Base-by-base conservation (phyloP, 441 rosid species). In the Daphne laureola region DNA sequence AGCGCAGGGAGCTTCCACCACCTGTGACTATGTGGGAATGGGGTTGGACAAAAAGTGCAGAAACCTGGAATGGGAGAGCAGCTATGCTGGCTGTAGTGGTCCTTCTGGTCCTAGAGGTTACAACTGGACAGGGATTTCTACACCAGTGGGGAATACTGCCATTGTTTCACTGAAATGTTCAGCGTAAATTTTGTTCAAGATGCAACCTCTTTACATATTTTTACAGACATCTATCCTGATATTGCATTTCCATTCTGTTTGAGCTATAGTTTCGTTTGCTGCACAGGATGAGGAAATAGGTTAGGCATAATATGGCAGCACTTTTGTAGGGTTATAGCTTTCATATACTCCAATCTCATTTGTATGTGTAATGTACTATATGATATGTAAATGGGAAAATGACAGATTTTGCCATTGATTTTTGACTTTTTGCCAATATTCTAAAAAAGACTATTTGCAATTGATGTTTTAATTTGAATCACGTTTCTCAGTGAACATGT, bases 11-110 rank as follows among this genome's bases (percentile, higher is more conserved):
- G 71, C 76, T 93, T 46, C 98, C 95, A 35, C 75, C 98, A 0
- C 98, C 96, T 0, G 98, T 93, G 68, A 82, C 79, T 0, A 67
- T 93, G 49, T 93, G 98, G 98, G 97, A 93, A 74, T 89, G 97
- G 98, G 97, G 98, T 62, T 93, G 97, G 97, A 93, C 97, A 5
- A 87, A 70, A 77, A 93, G 98, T 71, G 98, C 98, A 0, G 98
- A 93, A 68, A 93, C 98, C 41, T 90, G 98, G 98, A 93, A 93
- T 14, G 96, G 97, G 54, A 75, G 98, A 75, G 97, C 98, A 17
- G 98, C 98, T 53, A 89, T 93, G 98, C 70, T 93, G 54, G 97
- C 95, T 8, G 97, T 90, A 62, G 71, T 93, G n/a, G 86, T 89
- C 35, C 83, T 93, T 6, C 45, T 90, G 78, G 79, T 85, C 50